These are phyloP conservation scores for Cadophora sp. DNA, from an alignment of 2,329 filamentous ascomycete genomes.

Conservation along the genomic window DNA sequence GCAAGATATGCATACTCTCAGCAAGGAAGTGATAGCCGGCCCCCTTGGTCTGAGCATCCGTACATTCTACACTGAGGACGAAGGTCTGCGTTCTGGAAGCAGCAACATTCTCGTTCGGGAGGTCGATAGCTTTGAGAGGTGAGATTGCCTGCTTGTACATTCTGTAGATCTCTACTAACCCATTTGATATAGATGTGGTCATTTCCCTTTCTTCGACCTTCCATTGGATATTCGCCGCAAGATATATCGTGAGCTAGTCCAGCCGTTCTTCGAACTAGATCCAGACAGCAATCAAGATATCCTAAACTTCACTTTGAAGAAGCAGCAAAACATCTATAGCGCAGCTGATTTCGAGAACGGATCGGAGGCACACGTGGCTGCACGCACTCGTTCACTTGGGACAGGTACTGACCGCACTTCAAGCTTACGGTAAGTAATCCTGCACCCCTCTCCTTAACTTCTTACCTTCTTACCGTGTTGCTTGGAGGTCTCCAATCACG, in stretches of 20 bases:
- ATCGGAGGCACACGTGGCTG: background rate
- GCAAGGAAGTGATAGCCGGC: background rate
- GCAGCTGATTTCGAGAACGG: background rate
- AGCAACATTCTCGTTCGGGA: background rate
- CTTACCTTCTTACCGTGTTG: no score
- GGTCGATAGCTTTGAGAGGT: background rate
- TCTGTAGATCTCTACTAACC: background rate
- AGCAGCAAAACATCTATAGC: background rate
- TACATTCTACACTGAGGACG: background rate
- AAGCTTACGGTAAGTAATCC: no score
- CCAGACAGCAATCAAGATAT: background rate
- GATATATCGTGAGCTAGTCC: background rate
- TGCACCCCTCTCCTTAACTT: no score
- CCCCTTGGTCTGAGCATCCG: background rate
- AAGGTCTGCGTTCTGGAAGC: background rate
- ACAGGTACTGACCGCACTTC: no score
- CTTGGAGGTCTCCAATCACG: no score
- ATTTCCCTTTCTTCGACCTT: background rate
- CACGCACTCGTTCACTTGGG: no score
- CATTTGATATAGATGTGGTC: background rate
- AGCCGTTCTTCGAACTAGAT: background rate
- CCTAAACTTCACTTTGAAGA: background rate
- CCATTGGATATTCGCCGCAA: background rate
- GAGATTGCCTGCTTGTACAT: background rate
- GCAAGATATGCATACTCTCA: background rate